phyloP scores from a whole-genome alignment of 2,329 filamentous ascomycete species.

The Pestalotiopsis sp. region DNA sequence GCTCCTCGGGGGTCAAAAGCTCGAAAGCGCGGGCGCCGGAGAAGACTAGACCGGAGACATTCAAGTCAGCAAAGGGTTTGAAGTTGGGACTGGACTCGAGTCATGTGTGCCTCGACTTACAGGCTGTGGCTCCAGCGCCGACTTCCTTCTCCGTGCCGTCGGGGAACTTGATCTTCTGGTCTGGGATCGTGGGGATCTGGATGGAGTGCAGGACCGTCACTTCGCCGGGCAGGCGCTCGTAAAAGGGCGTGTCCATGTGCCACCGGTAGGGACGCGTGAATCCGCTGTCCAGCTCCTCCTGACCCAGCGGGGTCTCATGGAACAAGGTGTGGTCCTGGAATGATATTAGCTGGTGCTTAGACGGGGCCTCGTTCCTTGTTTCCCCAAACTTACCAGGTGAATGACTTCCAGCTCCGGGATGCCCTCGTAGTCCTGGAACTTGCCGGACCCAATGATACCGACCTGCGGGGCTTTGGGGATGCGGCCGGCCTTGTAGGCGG shows the following conservation, averaged over 20 bases:
- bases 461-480: slow-evolving; percentile 3
- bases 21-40: slow-evolving; percentile 1
- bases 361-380: no score
- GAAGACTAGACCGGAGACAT: neutral
- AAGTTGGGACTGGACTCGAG: neutral
- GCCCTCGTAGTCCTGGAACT: slow-evolving; percentile 4
- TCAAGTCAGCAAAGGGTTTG: neutral
- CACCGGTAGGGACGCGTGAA: slow-evolving; percentile 2
- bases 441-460: slow-evolving; percentile 1
- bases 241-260: slow-evolving; percentile 3
- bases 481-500: slow-evolving; percentile 3
- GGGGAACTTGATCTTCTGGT: slow-evolving; percentile 3
- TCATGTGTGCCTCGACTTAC: neutral
- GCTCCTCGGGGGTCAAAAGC: neutral
- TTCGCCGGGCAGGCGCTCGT: neutral
- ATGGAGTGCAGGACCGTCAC: slow-evolving; percentile 2
- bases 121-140: slow-evolving; percentile 2
- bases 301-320: neutral
- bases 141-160: neutral
- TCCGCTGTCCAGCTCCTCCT: neutral
- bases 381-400: neutral
- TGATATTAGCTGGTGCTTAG: no score
- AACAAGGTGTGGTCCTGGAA: neutral
- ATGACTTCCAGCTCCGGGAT: neutral
- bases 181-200: slow-evolving; percentile 1